phyloP scores from a whole-genome alignment of 805 yeast species.

The Schwanniomyces polymorphus region DNA sequence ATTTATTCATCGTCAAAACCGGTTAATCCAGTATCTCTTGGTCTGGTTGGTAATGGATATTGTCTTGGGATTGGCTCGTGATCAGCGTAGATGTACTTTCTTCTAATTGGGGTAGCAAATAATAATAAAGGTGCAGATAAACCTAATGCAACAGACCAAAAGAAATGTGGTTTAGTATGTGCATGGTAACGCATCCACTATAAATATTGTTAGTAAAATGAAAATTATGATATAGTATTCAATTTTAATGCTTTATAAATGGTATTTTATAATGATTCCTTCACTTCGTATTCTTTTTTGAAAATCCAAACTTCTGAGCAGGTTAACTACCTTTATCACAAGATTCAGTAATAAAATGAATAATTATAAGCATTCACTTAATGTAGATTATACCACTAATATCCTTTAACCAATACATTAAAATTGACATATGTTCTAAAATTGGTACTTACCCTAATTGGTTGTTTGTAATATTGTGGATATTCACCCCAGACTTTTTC shows the following conservation, averaged over 20 bases:
- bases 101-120: conserved; percentile 65
- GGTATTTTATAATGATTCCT: too few relatives aligned
- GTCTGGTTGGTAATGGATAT: conserved; percentile 56
- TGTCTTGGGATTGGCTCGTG: conserved; percentile 65
- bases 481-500: conserved; percentile 48
- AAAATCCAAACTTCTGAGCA: too few relatives aligned
- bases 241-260: too few relatives aligned
- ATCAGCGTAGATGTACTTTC: conserved; percentile 63
- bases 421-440: not conserved
- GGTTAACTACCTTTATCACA: too few relatives aligned
- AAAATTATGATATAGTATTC: not conserved
- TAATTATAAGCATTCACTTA: too few relatives aligned
- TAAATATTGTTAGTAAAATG: conserved; percentile 16
- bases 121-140: conserved; percentile 66
- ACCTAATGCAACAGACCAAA: conserved; percentile 65
- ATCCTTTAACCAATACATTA: not conserved
- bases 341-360: too few relatives aligned
- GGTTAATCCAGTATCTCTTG: conserved; percentile 47
- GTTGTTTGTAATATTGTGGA: conserved; percentile 62
- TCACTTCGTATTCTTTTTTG: too few relatives aligned
- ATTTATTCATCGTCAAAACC: conserved; percentile 53
- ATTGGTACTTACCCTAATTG: conserved; percentile 54
- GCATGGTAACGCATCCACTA: conserved; percentile 77
- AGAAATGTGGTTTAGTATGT: conserved; percentile 73
- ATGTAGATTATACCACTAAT: too few relatives aligned